Evolutionary conservation across 2,329 filamentous ascomycete genomes (phyloP).

Genomic region (Parascedosporium putredinis): DNA sequence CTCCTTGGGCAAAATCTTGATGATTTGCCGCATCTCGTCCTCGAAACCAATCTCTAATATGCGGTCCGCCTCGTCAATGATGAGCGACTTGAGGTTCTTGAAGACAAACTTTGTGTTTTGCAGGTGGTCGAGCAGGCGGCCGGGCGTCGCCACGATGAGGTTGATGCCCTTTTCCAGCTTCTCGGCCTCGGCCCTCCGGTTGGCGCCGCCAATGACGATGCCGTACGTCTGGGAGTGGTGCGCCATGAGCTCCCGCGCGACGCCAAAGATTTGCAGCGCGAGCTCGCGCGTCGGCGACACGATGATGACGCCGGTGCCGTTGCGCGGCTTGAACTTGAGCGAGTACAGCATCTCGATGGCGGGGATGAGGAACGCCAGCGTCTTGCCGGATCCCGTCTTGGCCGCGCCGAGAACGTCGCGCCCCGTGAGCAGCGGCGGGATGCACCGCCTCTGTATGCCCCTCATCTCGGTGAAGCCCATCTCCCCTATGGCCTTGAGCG

Average conservation of each 20-base stretch:
- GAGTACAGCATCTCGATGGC: conserved; percentile 87
- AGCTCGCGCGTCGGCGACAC: conserved; percentile 90
- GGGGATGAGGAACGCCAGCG: conserved; percentile 85
- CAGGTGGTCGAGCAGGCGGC: conserved; percentile 84
- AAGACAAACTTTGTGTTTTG: conserved; percentile 80
- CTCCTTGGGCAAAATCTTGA: conserved; percentile 83
- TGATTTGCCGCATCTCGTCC: conserved; percentile 93
- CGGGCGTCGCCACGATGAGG: conserved; percentile 85
- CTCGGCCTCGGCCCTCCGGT: conserved; percentile 79
- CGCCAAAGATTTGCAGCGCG: conserved; percentile 91
- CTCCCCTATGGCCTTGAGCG: conserved; percentile 73
- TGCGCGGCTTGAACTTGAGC: conserved; percentile 87
- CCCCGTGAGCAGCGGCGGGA: conserved; percentile 79
- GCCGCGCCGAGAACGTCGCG: conserved; percentile 89
- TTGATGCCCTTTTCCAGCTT: conserved; percentile 94
- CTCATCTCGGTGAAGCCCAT: conserved; percentile 97
- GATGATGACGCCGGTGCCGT: conserved; percentile 84
- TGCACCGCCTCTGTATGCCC: conserved; percentile 78
- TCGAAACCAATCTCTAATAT: conserved; percentile 97
- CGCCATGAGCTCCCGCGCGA: conserved; percentile 85
- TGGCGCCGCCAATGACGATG: conserved; percentile 93
- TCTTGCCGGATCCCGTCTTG: conserved; percentile 95
- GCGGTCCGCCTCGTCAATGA: conserved; percentile 95
- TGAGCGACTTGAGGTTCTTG: conserved; percentile 84
- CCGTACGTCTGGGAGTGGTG: conserved; percentile 91